These are phyloP conservation scores for Bipolaris zeicola DNA, from an alignment of 2,329 filamentous ascomycete species.

Conservation along the genomic window DNA sequence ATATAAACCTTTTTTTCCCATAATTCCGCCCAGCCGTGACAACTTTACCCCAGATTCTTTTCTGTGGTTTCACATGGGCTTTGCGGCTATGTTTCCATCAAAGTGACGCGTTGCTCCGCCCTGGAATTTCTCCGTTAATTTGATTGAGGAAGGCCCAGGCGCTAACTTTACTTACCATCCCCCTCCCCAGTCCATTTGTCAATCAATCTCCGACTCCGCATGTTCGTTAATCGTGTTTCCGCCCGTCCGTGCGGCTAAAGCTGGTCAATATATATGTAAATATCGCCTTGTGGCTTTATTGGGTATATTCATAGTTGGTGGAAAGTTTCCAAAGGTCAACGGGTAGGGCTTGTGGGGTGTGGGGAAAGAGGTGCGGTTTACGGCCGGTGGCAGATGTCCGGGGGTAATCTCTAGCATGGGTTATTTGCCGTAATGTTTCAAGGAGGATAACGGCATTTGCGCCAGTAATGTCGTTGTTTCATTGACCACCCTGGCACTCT, in stretches of 20 bases:
- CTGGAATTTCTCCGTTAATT: constrained; percentile 2
- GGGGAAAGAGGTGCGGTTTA: neutral
- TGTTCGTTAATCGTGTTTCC: too few relatives aligned
- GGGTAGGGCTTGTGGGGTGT: neutral
- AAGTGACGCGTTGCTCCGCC: neutral
- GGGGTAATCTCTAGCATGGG: neutral
- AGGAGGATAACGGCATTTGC: constrained; percentile 4
- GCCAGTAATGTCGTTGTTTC: neutral
- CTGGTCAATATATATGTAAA: neutral
- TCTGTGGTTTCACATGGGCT: neutral
- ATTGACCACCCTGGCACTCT: neutral
- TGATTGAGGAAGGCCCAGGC: neutral
- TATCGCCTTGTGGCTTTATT: too few relatives aligned
- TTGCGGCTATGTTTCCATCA: neutral
- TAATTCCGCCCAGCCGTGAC: neutral
- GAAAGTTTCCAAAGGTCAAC: too few relatives aligned
- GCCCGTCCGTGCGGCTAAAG: too few relatives aligned
- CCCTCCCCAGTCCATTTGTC: too few relatives aligned
- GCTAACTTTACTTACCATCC: neutral
- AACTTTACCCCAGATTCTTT: neutral
- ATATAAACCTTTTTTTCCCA: neutral
- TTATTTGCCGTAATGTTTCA: constrained; percentile 1
- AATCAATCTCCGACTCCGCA: neutral
- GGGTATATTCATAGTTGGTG: too few relatives aligned
- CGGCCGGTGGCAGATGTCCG: neutral